Base-by-base conservation (phyloP, 2,329 filamentous ascomycete genomes). In the Elsinoe australis region DNA sequence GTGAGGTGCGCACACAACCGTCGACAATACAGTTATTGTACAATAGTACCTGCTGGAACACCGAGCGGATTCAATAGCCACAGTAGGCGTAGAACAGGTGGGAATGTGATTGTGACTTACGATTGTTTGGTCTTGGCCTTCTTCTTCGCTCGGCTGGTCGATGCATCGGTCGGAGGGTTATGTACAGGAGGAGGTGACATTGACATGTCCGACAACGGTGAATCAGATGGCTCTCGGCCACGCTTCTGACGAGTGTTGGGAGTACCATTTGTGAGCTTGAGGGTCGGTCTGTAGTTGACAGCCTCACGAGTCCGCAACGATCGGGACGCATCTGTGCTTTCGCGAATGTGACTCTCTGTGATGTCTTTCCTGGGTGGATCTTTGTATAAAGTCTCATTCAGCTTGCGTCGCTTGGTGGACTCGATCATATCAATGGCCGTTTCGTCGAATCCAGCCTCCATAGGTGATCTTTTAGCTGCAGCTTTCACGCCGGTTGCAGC, bases 71-170 rank as follows among this genome's bases (percentile, higher is more conserved):
- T n/a, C n/a, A n/a, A n/a, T n/a, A n/a, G n/a, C n/a, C n/a, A n/a
- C n/a, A n/a, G n/a, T n/a, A n/a, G n/a, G 41, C n/a, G 15, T 22
- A 24, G 24, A n/a, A 4, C 10, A 8, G 4, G 39, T 29, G 14
- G 19, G 31, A 35, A 17, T 17, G 44, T 14, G 39, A 31, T 21
- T 18, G 26, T 44, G 17, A 65, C 64, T 61, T 58, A 66, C 64
- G 64, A 66, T 49, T 59, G 60, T 55, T 66, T 66, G 12, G 62
- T 65, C 55, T 64, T 64, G 36, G 64, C 64, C 47, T 58, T 57
- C 56, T 65, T 64, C 26, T 50, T 52, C 33, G 42, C 42, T 10
- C 41, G 49, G 51, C 55, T 50, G 41, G 52, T 29, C 32, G 33
- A 17, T 6, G 32, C 45, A 28, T 28, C 55, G 49, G 26, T 51